phyloP scores from a whole-genome alignment of 768 basidiomycete species.

The Mycena kentingensis region DNA sequence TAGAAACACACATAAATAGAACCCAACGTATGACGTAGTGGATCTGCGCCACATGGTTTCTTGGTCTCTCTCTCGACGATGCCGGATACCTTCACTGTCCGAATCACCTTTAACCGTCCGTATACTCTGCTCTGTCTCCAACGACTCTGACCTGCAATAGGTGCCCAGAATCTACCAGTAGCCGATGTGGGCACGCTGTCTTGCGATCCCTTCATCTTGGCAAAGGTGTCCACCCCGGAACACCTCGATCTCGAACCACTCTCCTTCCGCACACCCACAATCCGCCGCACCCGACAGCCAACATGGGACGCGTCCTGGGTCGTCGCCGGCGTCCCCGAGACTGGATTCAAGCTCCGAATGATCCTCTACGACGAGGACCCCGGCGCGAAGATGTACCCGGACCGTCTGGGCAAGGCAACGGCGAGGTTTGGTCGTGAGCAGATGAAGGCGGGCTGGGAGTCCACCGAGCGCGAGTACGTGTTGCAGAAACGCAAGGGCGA shows the following conservation, averaged over 20 bases:
- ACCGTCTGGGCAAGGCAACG: conserved; percentile 26
- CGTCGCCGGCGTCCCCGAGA: conserved; percentile 22
- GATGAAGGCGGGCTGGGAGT: conserved; percentile 27
- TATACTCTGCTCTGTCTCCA: not conserved
- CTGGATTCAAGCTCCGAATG: conserved; percentile 24
- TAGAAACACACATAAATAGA: not conserved
- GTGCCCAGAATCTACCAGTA: conserved; percentile 22
- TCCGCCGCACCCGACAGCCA: conserved; percentile 23
- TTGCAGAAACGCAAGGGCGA: conserved; percentile 35
- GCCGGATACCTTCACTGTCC: conserved; percentile 14
- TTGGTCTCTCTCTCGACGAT: not conserved
- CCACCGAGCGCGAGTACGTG: conserved; percentile 30
- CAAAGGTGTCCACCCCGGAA: conserved; percentile 10
- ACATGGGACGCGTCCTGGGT: conserved; percentile 24
- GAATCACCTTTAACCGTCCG: conserved; percentile 18
- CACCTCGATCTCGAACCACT: conserved; percentile 12
- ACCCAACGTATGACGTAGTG: not conserved
- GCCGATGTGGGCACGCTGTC: conserved; percentile 25
- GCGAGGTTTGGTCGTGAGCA: conserved; percentile 25
- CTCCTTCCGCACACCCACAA: conserved; percentile 25
- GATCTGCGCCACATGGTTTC: not conserved
- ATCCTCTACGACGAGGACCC: conserved; percentile 26
- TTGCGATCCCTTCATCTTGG: conserved; percentile 27
- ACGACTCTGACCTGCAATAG: not conserved
- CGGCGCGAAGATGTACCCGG: conserved; percentile 13